Base-by-base conservation (phyloP, 257 asterid species). In the Ocimum tenuiflorum region DNA sequence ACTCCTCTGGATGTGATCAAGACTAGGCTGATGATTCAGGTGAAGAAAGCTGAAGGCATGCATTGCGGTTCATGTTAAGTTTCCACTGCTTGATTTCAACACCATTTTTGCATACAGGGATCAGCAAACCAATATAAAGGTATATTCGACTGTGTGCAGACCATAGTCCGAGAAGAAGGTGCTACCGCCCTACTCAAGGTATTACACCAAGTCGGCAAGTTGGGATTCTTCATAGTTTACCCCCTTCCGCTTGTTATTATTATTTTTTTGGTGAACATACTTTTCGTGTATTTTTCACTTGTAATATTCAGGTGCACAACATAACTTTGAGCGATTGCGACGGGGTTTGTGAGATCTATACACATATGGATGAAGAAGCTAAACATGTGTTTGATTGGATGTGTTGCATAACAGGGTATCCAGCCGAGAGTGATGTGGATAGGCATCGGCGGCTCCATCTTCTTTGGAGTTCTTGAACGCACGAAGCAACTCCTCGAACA, bases 391-490 rank as follows among this genome's bases (percentile, higher is more conserved):
- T 68, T 54, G 58, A 12, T 8, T 68, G 56, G n/a, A 38, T 38
- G 31, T 20, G 36, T 45, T 62, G 20, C 31, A 4, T 33, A 51
- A 46, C 77, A 92, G 98, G 98, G 97, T 7, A 79, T 92, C 0
- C 94, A 92, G 64, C 97, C 98, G n/a, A 87, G 97, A 74, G 98
- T 92, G 65, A 73, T 92, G 72, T 92, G 98, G 98, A 92, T 92
- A 72, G 98, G 98, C 71, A 85, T 92, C 4, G 98, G 98, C 0
- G 98, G 98, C 61, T 92, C 98, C 6, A 92, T 92, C 79, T 92
- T 92, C 85, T 92, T 92, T 38, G 88, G 98, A 14, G 95, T 91
- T 63, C 96, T 91, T 51, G 98, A 91, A 77, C 73, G 95, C 60
- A 85, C 95, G 1, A 91, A 91, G 76, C 81, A 82, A 35, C 60